Base-by-base conservation (phyloP, 495 filamentous ascomycete genomes). In the Apodospora peruviana region DNA sequence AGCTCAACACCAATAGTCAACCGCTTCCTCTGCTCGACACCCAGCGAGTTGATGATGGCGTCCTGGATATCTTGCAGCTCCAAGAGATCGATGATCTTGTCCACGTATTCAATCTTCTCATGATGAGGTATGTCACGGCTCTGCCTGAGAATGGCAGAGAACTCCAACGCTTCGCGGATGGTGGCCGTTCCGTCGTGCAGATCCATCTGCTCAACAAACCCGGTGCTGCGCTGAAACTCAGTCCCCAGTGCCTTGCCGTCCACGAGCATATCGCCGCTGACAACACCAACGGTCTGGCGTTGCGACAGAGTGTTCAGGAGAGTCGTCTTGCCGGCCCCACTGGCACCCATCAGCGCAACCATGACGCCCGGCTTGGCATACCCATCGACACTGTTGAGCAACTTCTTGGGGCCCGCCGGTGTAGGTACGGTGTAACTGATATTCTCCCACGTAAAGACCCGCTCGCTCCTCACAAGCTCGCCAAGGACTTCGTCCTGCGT, bases 1-100 rank as follows among this genome's bases (percentile, higher is more conserved):
- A 97, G 69, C 61, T 97, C 91, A 4, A 97, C 91, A 46, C 87
- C 91, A 47, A 97, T 96, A 2, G 91, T 96, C 2, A 95, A 53
- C 20, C 86, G 48, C 76, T 88, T 70, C 67, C 70, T 67, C 53
- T 81, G 60, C 53, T 80, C 76, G 0, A 80, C 73, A 11, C 87
- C 88, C 0, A 87, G 80, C 14, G 88, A 81, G 54, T 85, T 84
- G 36, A 95, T 85, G 44, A 95, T 77, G 11, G 90, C 87, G 52
- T 95, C 87, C 8, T 89, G 82, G 50, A 88, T 87, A 16, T 85
- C 79, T 46, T 84, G 72, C 78, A 96, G 88, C 35, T 88, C 84
- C 10, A 96, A 74, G 43, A 95, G 76, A 53, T 87, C 84, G 48
- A 96, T 90, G 43, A 96, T 86, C 62, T 88, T 86, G 43, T 95